phyloP scores from a whole-genome alignment of 306 rosid species.

The Lagenaria siceraria region DNA sequence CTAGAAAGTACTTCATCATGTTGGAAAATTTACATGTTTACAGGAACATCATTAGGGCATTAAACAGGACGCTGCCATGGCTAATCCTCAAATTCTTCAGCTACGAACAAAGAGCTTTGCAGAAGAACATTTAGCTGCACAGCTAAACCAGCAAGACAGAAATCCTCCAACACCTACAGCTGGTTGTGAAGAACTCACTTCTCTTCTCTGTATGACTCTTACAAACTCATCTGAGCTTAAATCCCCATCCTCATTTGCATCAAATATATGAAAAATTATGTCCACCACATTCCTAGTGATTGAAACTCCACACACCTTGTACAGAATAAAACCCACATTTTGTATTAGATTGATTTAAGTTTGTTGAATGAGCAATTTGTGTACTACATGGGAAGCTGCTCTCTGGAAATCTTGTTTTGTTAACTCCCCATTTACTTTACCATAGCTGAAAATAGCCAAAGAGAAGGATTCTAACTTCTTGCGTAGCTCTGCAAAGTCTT shows the following conservation, averaged over 20 bases:
- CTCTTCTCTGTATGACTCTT: slow-evolving; percentile 45
- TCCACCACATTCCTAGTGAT: slow-evolving; percentile 42
- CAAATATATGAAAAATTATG: slow-evolving; percentile 66
- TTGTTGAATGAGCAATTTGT: neutral
- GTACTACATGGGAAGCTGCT: slow-evolving; percentile 64
- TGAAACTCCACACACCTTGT: slow-evolving; percentile 53
- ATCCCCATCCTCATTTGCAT: slow-evolving; percentile 48
- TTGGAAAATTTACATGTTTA: neutral
- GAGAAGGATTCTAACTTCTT: slow-evolving; percentile 46
- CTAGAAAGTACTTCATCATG: neutral
- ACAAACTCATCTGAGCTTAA: slow-evolving; percentile 53
- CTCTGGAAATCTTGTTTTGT: slow-evolving; percentile 63
- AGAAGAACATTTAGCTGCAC: slow-evolving; percentile 34
- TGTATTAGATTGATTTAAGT: neutral
- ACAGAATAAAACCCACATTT: neutral
- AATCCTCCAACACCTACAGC: slow-evolving; percentile 23
- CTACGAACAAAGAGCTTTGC: slow-evolving; percentile 11
- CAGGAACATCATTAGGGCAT: neutral
- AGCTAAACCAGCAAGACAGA: slow-evolving; percentile 41
- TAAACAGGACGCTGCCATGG: neutral
- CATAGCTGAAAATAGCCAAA: slow-evolving; percentile 64
- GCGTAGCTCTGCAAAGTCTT: slow-evolving; percentile 49
- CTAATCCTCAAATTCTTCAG: neutral
- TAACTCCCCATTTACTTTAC: slow-evolving; percentile 53
- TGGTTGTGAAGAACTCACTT: slow-evolving; percentile 6